Evolutionary conservation across 305 asterid species (phyloP).

Genomic region (Fraxinus albicans): DNA sequence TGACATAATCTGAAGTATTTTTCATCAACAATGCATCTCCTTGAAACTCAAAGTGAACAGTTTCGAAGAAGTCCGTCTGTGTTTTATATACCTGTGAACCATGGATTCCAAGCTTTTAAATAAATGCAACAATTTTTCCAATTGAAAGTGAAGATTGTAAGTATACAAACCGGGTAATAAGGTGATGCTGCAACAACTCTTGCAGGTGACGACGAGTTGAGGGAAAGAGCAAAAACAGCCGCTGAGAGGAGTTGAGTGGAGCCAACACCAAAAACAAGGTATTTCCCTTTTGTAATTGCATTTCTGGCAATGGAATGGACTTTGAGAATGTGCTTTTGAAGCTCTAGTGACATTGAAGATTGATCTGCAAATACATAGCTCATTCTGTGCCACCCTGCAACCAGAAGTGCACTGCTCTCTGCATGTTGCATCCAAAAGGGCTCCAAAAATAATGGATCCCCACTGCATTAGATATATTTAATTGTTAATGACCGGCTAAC

Average conservation of each 20-base stretch:
- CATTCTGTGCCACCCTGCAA: constrained; percentile 79
- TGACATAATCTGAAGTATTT: constrained; percentile 25
- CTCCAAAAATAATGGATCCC: constrained; percentile 66
- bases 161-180: constrained; percentile 48
- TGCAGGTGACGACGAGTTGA: constrained; percentile 47
- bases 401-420: constrained; percentile 44
- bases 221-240: constrained; percentile 61
- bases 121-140: not conserved
- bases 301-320: constrained; percentile 47
- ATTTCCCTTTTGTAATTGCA: constrained; percentile 45
- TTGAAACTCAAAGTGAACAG: constrained; percentile 10
- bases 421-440: constrained; percentile 64
- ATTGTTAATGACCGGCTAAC: not conserved
- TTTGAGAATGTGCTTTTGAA: constrained; percentile 37
- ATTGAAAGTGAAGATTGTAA: not conserved
- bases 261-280: constrained; percentile 61
- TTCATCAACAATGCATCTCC: constrained; percentile 46
- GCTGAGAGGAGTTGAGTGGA: constrained; percentile 69
- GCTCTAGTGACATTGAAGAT: constrained; percentile 33
- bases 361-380: constrained; percentile 39
- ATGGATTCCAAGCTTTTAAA: not conserved
- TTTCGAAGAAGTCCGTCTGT: constrained; percentile 45
- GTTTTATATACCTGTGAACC: constrained; percentile 40
- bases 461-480: constrained; percentile 35
- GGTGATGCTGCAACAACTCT: constrained; percentile 53